Percentiles rank a stretch among this genome's conserved stretches.
Conservation (phyloP, 352 stramenopile genomes). For the Elongisporangium undulatum region DNA sequence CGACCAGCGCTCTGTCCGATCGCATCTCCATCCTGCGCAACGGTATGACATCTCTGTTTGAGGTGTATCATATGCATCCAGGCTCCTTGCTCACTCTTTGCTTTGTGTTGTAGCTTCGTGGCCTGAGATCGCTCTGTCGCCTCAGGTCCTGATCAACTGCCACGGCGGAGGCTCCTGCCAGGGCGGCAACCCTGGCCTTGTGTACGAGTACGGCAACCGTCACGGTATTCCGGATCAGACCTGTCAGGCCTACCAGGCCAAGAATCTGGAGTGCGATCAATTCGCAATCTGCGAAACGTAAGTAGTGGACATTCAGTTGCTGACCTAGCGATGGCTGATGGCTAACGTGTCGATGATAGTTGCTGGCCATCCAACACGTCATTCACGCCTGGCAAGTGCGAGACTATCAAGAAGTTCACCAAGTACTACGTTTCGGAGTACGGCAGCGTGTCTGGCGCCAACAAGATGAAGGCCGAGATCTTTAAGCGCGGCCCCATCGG, state of each 20-base stretch:
- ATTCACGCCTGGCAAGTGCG: conserved; percentile 79
- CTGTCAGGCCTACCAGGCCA: conserved; percentile 89
- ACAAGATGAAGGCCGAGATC: conserved; percentile 92
- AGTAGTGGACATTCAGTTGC: conserved; percentile 9
- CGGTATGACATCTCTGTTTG: conserved; percentile 20
- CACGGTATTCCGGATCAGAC: conserved; percentile 91
- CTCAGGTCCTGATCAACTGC: conserved; percentile 85
- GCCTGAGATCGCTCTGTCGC: conserved; percentile 77
- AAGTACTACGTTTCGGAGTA: conserved; percentile 92
- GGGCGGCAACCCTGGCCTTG: conserved; percentile 72
- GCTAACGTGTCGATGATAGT: conserved; percentile 1
- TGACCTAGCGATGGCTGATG: not conserved
- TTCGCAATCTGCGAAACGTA: conserved; percentile 83
- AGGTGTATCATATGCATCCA: not conserved
- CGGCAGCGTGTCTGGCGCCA: conserved; percentile 74
- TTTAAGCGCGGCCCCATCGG: conserved; percentile 89
- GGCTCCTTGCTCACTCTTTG: conserved; percentile 5
- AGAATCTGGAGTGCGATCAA: conserved; percentile 72
- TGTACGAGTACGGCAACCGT: conserved; percentile 85
- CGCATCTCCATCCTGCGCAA: conserved; percentile 91
- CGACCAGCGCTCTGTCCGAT: conserved; percentile 85
- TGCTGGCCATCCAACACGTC: conserved; percentile 88
- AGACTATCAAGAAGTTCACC: conserved; percentile 80
- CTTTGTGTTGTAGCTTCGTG: conserved; percentile 39
- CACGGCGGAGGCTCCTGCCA: conserved; percentile 73